phyloP scores from a whole-genome alignment of 2,329 filamentous ascomycete species.

The Thelonectria blattea region DNA sequence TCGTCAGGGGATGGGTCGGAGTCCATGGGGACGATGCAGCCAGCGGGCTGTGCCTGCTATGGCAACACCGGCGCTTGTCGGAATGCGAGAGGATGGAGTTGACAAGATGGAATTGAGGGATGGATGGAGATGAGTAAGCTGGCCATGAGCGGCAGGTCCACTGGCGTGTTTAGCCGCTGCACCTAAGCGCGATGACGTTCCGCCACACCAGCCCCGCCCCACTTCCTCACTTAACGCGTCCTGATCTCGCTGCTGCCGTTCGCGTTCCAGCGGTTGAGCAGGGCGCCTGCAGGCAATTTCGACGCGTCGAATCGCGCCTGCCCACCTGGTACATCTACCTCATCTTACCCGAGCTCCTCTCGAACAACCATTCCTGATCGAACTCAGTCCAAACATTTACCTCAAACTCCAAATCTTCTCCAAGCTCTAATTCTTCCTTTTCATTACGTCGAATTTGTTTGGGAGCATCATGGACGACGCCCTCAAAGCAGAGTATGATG shows the following conservation, averaged over 20 bases:
- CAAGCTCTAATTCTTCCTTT: background rate
- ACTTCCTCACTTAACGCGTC: conserved; percentile 30
- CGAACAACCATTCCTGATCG: background rate
- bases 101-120: background rate
- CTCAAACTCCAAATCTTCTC: background rate
- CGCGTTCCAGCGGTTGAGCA: conserved; percentile 27
- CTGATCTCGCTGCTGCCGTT: conserved; percentile 20
- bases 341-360: background rate
- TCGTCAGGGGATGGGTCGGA: conserved; percentile 38
- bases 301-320: conserved; percentile 32
- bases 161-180: conserved; percentile 14
- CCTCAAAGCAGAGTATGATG: conserved; percentile 54
- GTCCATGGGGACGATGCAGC: conserved; percentile 32
- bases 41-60: background rate
- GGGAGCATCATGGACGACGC: conserved; percentile 53
- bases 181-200: conserved; percentile 27
- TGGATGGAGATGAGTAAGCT: background rate
- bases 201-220: background rate
- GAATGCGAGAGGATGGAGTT: background rate
- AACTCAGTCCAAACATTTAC: background rate
- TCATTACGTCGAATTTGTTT: conserved; percentile 12
- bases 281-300: background rate
- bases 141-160: no score
- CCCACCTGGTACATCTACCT: conserved; percentile 11
- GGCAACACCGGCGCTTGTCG: background rate